Percentiles rank a stretch among this genome's conserved stretches.
Evolutionary conservation across 768 basidiomycete genomes (phyloP).

Genomic region (Leccinum subgranulosum): DNA sequence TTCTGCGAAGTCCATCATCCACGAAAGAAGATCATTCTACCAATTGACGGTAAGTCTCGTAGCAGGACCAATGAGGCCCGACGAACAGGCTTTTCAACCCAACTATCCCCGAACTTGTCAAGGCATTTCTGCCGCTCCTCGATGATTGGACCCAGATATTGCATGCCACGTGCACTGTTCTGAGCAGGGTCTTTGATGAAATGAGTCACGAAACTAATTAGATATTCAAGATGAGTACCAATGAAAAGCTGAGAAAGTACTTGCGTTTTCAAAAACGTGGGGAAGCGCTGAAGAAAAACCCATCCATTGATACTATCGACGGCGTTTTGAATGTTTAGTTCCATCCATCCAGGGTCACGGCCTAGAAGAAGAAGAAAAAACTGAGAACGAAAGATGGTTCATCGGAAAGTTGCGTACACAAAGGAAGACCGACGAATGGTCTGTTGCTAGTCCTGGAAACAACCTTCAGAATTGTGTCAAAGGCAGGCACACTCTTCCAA

Average conservation of each 20-base stretch:
- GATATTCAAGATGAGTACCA: background rate
- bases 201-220: background rate
- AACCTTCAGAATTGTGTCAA: background rate
- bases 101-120: background rate
- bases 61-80: background rate
- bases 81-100: background rate
- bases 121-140: background rate
- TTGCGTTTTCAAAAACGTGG: background rate
- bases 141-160: constrained; percentile 2
- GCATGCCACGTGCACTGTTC: background rate
- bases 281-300: background rate
- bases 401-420: background rate
- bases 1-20: background rate
- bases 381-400: background rate
- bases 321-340: background rate
- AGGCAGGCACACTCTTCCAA: background rate
- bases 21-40: background rate
- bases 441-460: background rate
- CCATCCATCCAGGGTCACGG: background rate
- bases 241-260: background rate
- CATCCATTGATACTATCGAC: background rate
- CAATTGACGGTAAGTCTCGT: background rate
- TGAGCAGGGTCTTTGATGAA: background rate
- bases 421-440: background rate
- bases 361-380: background rate